These are phyloP conservation scores for Pulicaria dysenterica DNA, from an alignment of 129 eudicot genomes.

Conservation along the genomic window DNA sequence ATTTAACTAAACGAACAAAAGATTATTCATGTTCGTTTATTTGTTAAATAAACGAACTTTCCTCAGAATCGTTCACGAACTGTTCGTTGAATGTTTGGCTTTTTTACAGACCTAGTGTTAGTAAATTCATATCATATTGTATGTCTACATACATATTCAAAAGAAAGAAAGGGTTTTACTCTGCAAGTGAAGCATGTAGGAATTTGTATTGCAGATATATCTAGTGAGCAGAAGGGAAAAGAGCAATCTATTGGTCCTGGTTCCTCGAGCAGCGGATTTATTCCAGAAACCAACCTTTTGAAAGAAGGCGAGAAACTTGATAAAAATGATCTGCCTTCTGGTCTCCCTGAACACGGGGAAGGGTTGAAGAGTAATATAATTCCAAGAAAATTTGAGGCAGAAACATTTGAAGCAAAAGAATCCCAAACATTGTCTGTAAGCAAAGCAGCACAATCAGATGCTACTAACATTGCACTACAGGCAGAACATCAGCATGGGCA, in stretches of 20 bases:
- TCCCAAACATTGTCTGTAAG: constrained; percentile 41
- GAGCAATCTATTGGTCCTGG: constrained; percentile 58
- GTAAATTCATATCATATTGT: neutral
- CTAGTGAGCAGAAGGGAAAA: constrained; percentile 67
- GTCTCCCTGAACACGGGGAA: constrained; percentile 40
- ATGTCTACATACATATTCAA: constrained; percentile 12
- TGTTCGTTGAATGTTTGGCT: too few species aligned
- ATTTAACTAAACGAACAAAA: too few species aligned
- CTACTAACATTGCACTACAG: constrained; percentile 36
- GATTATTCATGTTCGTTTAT: too few species aligned
- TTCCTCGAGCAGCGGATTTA: constrained; percentile 42
- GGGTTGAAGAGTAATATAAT: neutral
- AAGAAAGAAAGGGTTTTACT: neutral
- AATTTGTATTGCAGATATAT: constrained; percentile 55
- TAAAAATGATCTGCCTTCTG: constrained; percentile 37
- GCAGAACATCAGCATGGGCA: constrained; percentile 41
- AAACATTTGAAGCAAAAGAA: constrained; percentile 46
- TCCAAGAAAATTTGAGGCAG: constrained; percentile 49
- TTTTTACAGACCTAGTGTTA: neutral
- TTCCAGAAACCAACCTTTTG: constrained; percentile 41
- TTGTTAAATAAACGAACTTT: too few species aligned
- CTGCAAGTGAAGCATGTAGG: constrained; percentile 13
- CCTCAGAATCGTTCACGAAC: too few species aligned
- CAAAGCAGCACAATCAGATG: constrained; percentile 47
- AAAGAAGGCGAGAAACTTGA: constrained; percentile 55